Conservation (phyloP, 2,329 filamentous ascomycete genomes). For the Fusarium succisae region DNA sequence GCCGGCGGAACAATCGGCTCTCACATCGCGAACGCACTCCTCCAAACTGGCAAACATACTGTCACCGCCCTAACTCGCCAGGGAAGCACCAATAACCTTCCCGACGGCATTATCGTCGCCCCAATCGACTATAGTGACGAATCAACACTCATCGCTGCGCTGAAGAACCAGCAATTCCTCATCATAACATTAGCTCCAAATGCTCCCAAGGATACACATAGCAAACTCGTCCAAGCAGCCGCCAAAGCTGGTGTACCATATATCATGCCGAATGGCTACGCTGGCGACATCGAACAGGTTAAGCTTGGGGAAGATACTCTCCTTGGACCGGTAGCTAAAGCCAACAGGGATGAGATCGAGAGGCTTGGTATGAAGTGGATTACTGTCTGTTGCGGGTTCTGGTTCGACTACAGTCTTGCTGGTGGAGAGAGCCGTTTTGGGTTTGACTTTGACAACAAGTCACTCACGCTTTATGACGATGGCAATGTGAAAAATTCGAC, state of each 20-base stretch:
- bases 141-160: conserved; percentile 55
- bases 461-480: conserved; percentile 60
- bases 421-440: conserved; percentile 52
- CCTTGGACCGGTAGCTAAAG: conserved; percentile 33
- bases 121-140: conserved; percentile 56
- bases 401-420: conserved; percentile 62
- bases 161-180: conserved; percentile 63
- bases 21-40: conserved; percentile 53
- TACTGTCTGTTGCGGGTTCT: conserved; percentile 62
- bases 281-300: conserved; percentile 44
- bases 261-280: conserved; percentile 61
- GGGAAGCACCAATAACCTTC: conserved; percentile 53
- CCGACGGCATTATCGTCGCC: conserved; percentile 53
- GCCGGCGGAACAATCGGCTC: conserved; percentile 18
- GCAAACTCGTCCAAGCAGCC: conserved; percentile 59
- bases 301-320: conserved; percentile 43
- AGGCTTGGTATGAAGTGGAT: conserved; percentile 55
- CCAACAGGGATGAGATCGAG: conserved; percentile 51
- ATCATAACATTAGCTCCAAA: conserved; percentile 58
- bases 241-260: conserved; percentile 60
- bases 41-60: conserved; percentile 59
- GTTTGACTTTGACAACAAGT: conserved; percentile 56
- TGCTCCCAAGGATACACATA: conserved; percentile 54
- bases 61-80: conserved; percentile 63
- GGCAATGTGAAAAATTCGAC: conserved; percentile 49